A percentile compares a stretch with the other conserved stretches of the same genome.
Conservation (phyloP, 768 basidiomycete genomes). For the Boletus edulis region DNA sequence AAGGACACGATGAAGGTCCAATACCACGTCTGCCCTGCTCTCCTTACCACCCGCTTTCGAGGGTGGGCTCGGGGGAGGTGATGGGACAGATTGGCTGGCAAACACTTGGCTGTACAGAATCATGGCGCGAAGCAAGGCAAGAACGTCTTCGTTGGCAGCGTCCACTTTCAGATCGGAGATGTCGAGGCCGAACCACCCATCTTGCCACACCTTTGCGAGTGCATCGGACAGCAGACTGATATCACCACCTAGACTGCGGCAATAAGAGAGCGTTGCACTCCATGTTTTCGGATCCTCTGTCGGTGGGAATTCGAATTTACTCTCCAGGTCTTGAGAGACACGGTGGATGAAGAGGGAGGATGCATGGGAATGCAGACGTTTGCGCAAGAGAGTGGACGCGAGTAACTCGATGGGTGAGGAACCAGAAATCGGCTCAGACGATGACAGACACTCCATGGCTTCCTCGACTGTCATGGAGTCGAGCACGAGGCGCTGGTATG, state of each 20-base stretch:
- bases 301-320: slow-evolving; percentile 13
- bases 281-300: slow-evolving; percentile 36
- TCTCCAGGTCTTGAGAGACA: slow-evolving; percentile 28
- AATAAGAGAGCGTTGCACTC: slow-evolving; percentile 52
- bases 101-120: slow-evolving; percentile 64
- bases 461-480: slow-evolving; percentile 50
- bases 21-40: slow-evolving; percentile 33
- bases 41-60: slow-evolving; percentile 9
- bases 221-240: slow-evolving; percentile 51
- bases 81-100: slow-evolving; percentile 41
- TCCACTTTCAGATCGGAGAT: slow-evolving; percentile 32
- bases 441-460: slow-evolving; percentile 42
- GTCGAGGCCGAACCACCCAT: slow-evolving; percentile 25
- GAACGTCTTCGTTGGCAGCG: slow-evolving; percentile 44
- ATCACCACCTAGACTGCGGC: slow-evolving; percentile 60
- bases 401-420: slow-evolving; percentile 48
- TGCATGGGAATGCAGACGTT: slow-evolving; percentile 51
- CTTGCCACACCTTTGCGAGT: slow-evolving; percentile 58
- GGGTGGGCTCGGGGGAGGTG: slow-evolving; percentile 61
- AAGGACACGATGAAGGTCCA: slow-evolving; percentile 52
- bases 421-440: slow-evolving; percentile 8
- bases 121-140: slow-evolving; percentile 55
- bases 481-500: slow-evolving; percentile 57
- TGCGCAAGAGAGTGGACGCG: slow-evolving; percentile 48
- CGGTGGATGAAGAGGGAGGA: slow-evolving; percentile 52